Evolutionary conservation across 202 grass and related monocot species (phyloP), one percentile per base, ranked within the genome.

Genomic region (Panicum hallii): DNA sequence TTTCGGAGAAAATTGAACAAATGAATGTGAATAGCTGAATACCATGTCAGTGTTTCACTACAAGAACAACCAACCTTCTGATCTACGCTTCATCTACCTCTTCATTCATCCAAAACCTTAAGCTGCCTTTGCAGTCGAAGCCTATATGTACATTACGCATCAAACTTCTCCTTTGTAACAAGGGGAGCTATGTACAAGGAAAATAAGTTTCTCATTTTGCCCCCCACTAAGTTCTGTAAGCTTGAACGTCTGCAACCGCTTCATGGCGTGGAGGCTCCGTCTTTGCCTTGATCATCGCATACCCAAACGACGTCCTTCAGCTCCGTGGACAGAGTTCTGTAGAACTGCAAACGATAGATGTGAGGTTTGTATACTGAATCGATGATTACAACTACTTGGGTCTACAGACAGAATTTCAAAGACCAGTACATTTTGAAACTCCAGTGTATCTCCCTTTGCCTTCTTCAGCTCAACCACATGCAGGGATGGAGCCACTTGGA

Each of bases 401-500:
- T 56, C 16, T 23, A 68, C 43, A 34, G 23, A 22, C 1, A 70
- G 48, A 72, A 26, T 62, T 76, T 67, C 60, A 32, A 47, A 63
- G 76, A 63, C 30, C n/a, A 3, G 32, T 88, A 97, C 95, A 88
- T 85, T 97, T 82, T 97, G 95, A 71, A 97, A 97, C 64, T 97
- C 95, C 52, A 94, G 89, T 48, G 95, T 97, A 74, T 97, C 95
- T 42, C 95, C 95, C 64, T 94, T 97, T 32, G 92, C 87, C 82
- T 97, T 97, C 44, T 85, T 87, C 7, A 97, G 80, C 84, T 95
- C 92, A 78, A 97, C 95, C 82, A 97, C 93, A 74, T 97, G 95
- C 9, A 97, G 70, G 60, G 82, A 90, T 64, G 95, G 95, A 40
- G 90, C 92, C 62, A 97, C 87, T 97, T 97, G 90, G 85, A 97